Evolutionary conservation across 202 grass and related monocot species (phyloP).

Genomic region (Panicum hallii): DNA sequence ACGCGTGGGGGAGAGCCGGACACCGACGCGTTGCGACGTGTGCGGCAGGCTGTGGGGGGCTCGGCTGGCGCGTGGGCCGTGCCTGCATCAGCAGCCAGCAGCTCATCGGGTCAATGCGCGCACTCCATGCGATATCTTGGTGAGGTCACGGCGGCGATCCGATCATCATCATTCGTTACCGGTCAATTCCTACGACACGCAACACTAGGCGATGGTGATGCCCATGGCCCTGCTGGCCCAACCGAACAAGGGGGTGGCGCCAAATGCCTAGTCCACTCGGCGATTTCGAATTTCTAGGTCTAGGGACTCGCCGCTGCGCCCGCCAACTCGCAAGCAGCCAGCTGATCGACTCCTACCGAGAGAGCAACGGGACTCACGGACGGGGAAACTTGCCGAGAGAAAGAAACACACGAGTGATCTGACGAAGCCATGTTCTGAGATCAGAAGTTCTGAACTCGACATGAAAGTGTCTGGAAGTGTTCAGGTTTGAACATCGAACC

Average conservation of each 20-base stretch:
- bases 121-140: neutral
- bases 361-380: too few species aligned
- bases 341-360: neutral
- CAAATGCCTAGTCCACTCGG: neutral
- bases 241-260: constrained; percentile 27
- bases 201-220: neutral
- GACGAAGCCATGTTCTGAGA: neutral
- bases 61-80: neutral
- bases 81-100: too few species aligned
- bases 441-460: neutral
- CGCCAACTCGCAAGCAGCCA: constrained; percentile 34
- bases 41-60: neutral
- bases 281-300: neutral
- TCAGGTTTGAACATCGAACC: neutral
- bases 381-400: too few species aligned
- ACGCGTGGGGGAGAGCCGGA: neutral
- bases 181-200: constrained; percentile 33
- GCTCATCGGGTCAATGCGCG: constrained; percentile 48
- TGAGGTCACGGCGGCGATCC: constrained; percentile 33
- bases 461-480: too few species aligned
- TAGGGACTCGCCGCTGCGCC: neutral
- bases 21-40: constrained; percentile 2
- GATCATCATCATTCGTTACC: neutral
- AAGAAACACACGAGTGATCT: too few species aligned
- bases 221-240: neutral